phyloP scores from a whole-genome alignment of 1,284 basidiomycete species.

The Veloporphyrellus conicus region DNA sequence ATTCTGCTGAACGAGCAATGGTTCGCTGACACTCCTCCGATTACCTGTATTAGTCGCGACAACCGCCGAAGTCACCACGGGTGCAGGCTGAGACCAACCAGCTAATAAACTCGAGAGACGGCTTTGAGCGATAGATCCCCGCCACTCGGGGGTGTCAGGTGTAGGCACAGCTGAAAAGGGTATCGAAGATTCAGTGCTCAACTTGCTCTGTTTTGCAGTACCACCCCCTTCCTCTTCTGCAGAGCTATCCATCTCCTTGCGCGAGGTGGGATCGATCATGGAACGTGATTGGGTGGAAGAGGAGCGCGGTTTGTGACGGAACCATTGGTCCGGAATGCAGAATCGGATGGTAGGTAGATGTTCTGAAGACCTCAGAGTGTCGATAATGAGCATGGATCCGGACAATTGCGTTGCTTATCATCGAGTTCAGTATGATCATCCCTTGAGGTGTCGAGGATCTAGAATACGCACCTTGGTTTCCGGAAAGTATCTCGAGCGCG shows the following conservation, averaged over 20 bases:
- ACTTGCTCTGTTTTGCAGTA: constrained; percentile 54
- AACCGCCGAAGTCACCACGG: constrained; percentile 33
- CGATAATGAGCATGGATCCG: constrained; percentile 31
- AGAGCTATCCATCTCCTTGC: constrained; percentile 38
- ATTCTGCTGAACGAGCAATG: constrained; percentile 48
- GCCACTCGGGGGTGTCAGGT: constrained; percentile 39
- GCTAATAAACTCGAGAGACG: constrained; percentile 63
- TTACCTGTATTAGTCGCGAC: constrained; percentile 33
- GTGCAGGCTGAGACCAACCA: constrained; percentile 50
- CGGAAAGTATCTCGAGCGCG: constrained; percentile 45
- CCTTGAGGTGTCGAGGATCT: background rate
- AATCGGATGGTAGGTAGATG: constrained; percentile 47
- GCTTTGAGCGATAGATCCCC: constrained; percentile 50
- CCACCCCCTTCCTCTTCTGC: constrained; percentile 54
- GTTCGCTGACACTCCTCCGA: constrained; percentile 65
- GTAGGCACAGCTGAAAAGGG: constrained; percentile 9
- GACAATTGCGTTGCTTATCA: constrained; percentile 16
- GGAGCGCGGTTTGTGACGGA: constrained; percentile 58
- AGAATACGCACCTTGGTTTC: constrained; percentile 13
- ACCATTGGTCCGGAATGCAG: constrained; percentile 77
- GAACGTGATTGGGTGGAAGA: constrained; percentile 46
- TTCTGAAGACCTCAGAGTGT: constrained; percentile 24
- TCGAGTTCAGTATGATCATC: background rate
- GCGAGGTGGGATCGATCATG: constrained; percentile 46
- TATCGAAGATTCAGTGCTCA: constrained; percentile 6